These are phyloP conservation scores for Excoecaria cochinchinensis DNA, from an alignment of 345 rosid species.

Conservation along the genomic window DNA sequence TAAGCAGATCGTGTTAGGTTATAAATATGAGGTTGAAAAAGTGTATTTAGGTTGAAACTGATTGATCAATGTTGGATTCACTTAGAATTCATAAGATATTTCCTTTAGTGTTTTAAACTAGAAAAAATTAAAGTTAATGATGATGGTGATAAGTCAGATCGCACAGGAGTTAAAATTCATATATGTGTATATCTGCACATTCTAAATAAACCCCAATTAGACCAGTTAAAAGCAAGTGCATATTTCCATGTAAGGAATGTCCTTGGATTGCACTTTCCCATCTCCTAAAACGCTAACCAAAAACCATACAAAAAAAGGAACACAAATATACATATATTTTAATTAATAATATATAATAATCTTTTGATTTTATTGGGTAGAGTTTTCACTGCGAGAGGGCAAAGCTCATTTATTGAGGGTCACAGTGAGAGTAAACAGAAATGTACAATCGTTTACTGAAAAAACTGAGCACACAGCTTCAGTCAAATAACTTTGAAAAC, in stretches of 20 bases:
- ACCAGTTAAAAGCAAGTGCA: slow-evolving; percentile 29
- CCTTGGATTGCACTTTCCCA: slow-evolving; percentile 9
- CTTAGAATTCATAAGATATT: neutral
- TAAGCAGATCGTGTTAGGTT: neutral
- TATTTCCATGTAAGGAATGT: slow-evolving; percentile 40
- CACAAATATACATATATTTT: neutral
- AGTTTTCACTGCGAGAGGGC: neutral
- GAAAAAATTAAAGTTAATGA: neutral
- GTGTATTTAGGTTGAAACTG: neutral
- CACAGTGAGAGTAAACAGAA: slow-evolving; percentile 25
- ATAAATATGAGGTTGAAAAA: neutral
- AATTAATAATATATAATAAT: neutral
- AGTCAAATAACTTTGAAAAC: slow-evolving; percentile 35
- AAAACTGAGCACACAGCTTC: slow-evolving; percentile 11
- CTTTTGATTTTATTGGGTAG: too few species aligned
- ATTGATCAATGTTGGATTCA: neutral
- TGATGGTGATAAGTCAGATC: slow-evolving; percentile 23
- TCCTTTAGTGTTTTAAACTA: neutral
- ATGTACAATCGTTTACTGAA: slow-evolving; percentile 30
- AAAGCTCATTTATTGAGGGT: slow-evolving; percentile 29
- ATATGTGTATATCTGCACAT: slow-evolving; percentile 13
- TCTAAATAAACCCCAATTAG: slow-evolving; percentile 30
- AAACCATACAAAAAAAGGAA: neutral
- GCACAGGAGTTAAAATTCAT: neutral
- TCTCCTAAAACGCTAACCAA: slow-evolving; percentile 18